A percentile compares a stretch with the other conserved stretches of the same genome.
phyloP scores from a whole-genome alignment of 2,329 filamentous ascomycete genomes.

The Stachybotrys chlorohalonatus region DNA sequence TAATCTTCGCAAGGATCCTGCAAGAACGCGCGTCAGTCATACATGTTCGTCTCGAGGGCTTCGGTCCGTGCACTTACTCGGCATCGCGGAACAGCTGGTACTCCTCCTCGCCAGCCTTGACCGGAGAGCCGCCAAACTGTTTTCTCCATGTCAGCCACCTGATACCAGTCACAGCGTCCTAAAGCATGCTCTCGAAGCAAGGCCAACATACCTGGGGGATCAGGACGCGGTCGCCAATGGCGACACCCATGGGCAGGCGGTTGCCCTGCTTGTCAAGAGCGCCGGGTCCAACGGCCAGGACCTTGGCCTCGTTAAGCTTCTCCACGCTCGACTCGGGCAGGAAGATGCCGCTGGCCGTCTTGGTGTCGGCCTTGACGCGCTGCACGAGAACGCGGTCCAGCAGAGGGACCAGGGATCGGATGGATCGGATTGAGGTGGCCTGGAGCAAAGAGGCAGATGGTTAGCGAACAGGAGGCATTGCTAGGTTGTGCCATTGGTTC shows the following conservation, averaged over 20 bases:
- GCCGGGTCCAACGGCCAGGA: constrained; percentile 89
- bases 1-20: constrained; percentile 98
- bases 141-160: constrained; percentile 14
- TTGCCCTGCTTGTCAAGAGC: constrained; percentile 81
- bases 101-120: constrained; percentile 97
- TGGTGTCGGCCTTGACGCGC: constrained; percentile 93
- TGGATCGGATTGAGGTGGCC: constrained; percentile 77
- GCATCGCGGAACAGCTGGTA: constrained; percentile 93
- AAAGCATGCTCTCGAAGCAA: neutral
- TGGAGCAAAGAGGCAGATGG: constrained; percentile 15
- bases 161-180: neutral
- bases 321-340: constrained; percentile 94
- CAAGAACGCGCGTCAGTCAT: constrained; percentile 6
- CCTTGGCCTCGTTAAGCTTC: constrained; percentile 96
- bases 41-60: neutral
- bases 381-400: constrained; percentile 98
- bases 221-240: constrained; percentile 81
- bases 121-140: constrained; percentile 84
- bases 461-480: neutral
- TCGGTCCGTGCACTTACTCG: constrained; percentile 60
- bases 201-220: constrained; percentile 71
- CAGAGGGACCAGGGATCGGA: constrained; percentile 90
- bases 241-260: constrained; percentile 74
- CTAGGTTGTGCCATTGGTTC: neutral
- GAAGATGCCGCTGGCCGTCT: constrained; percentile 95